phyloP scores from a whole-genome alignment of 129 eudicot genomes.

The Dittrichia graveolens region DNA sequence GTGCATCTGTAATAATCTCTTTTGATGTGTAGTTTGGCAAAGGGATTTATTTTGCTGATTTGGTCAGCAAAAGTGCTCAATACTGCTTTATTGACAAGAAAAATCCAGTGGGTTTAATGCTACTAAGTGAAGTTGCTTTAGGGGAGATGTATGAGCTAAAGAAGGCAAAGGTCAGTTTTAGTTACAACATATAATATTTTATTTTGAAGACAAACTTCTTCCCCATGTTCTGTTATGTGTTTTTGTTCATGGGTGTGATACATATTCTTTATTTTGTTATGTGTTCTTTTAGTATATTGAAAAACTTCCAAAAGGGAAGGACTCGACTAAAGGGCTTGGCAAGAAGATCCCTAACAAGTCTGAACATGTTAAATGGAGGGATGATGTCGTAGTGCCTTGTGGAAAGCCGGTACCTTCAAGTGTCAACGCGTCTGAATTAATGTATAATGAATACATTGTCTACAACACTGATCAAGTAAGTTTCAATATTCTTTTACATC shows the following conservation, averaged over 20 bases:
- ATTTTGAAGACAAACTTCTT: not conserved
- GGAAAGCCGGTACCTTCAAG: constrained; percentile 85
- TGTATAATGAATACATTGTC: constrained; percentile 94
- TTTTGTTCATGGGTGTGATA: not conserved
- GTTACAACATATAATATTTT: not conserved
- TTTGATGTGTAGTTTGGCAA: constrained; percentile 75
- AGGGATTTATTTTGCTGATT: constrained; percentile 95
- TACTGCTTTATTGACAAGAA: constrained; percentile 84
- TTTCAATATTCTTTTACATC: not conserved
- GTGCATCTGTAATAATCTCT: constrained; percentile 7
- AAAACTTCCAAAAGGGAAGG: constrained; percentile 91
- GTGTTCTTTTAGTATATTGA: constrained; percentile 67
- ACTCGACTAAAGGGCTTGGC: constrained; percentile 97
- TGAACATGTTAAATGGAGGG: constrained; percentile 78
- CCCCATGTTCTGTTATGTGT: not conserved
- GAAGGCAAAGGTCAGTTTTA: constrained; percentile 61
- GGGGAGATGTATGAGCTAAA: constrained; percentile 85
- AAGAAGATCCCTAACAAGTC: constrained; percentile 71
- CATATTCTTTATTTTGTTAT: not conserved
- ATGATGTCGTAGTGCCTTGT: constrained; percentile 89
- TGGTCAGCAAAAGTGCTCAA: constrained; percentile 99
- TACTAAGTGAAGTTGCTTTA: constrained; percentile 89
- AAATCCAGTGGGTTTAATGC: constrained; percentile 91
- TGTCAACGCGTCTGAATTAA: constrained; percentile 68
- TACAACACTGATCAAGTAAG: constrained; percentile 93